These are phyloP conservation scores for Phaeomoniella chlamydospora DNA, from an alignment of 2,329 filamentous ascomycete species.

Conservation along the genomic window DNA sequence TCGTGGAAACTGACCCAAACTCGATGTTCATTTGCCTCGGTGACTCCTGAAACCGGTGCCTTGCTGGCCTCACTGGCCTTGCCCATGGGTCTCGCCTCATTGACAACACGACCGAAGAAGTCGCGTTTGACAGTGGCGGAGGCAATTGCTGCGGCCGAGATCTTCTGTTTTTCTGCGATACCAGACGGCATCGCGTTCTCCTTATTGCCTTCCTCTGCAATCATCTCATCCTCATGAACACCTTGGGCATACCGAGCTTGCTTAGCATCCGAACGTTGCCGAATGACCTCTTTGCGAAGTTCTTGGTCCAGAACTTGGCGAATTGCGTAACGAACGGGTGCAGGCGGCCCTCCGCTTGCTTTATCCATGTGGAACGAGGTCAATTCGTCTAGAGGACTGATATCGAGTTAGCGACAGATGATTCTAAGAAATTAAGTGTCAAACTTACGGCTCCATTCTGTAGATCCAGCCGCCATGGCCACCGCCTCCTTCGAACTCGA, in stretches of 20 bases:
- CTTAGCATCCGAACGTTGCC: conserved; percentile 51
- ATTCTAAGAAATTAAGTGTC: conserved; percentile 14
- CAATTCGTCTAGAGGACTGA: conserved; percentile 58
- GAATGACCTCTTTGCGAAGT: conserved; percentile 56
- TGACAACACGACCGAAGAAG: conserved; percentile 69
- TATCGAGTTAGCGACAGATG: conserved; percentile 2
- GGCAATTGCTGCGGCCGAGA: conserved; percentile 7
- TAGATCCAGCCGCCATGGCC: conserved; percentile 62
- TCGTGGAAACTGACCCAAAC: conserved; percentile 87
- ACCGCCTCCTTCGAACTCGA: conserved; percentile 51
- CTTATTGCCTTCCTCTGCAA: conserved; percentile 14
- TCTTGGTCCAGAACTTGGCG: conserved; percentile 89
- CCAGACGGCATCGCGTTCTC: conserved; percentile 15
- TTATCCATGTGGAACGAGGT: conserved; percentile 56
- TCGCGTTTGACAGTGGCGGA: conserved; percentile 58
- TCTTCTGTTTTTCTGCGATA: conserved; percentile 17
- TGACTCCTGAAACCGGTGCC: conserved; percentile 9
- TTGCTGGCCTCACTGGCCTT: conserved; percentile 14
- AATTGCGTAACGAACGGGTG: conserved; percentile 78
- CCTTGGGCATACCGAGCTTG: conserved; percentile 34
- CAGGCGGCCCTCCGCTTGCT: conserved; percentile 21
- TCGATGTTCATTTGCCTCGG: conserved; percentile 34
- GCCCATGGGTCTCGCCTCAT: conserved; percentile 14
- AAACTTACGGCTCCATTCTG: conserved; percentile 79
- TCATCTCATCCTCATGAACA: conserved; percentile 13